Conservation (phyloP, 73 alveolate genomes). For the Blepharisma japonicum region DNA sequence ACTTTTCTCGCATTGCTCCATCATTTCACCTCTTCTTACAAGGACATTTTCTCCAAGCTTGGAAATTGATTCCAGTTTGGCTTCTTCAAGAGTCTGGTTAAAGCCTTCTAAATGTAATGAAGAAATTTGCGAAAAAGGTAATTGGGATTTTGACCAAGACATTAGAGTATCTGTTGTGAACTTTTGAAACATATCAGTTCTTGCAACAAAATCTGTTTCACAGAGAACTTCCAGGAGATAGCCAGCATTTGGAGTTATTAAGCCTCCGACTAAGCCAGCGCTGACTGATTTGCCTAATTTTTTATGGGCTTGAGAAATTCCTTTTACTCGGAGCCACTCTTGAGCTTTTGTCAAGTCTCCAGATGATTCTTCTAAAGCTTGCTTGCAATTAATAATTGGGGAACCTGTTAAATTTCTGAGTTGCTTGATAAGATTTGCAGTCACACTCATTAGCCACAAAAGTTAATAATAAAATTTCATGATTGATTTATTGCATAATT, state of each 20-base stretch:
- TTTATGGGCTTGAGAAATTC: slow-evolving; percentile 55
- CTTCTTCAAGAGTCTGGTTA: slow-evolving; percentile 42
- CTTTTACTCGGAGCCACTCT: slow-evolving; percentile 53
- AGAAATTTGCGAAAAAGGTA: background rate
- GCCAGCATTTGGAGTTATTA: slow-evolving; percentile 31
- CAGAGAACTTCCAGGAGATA: slow-evolving; percentile 55
- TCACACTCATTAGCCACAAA: no score
- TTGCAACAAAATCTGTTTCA: slow-evolving; percentile 72
- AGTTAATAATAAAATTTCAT: no score
- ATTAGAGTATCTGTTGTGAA: background rate
- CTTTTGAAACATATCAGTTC: slow-evolving; percentile 45
- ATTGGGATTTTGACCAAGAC: background rate
- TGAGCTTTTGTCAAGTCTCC: slow-evolving; percentile 60
- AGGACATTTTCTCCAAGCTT: slow-evolving; percentile 52
- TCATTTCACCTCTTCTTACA: slow-evolving; percentile 5
- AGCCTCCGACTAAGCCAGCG: slow-evolving; percentile 54
- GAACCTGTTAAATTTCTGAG: slow-evolving; percentile 61
- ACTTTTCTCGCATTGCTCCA: background rate
- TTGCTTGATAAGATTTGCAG: slow-evolving; percentile 45
- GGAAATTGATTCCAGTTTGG: slow-evolving; percentile 41
- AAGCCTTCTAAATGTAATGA: background rate
- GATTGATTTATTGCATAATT: no score
- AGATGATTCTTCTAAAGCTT: slow-evolving; percentile 51
- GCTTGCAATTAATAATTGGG: slow-evolving; percentile 57
- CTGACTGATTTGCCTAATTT: slow-evolving; percentile 38